A percentile compares a stretch with the other conserved stretches of the same genome.
These are phyloP conservation scores for Alternaria panax DNA, from an alignment of 2,329 filamentous ascomycete genomes.

Conservation along the genomic window DNA sequence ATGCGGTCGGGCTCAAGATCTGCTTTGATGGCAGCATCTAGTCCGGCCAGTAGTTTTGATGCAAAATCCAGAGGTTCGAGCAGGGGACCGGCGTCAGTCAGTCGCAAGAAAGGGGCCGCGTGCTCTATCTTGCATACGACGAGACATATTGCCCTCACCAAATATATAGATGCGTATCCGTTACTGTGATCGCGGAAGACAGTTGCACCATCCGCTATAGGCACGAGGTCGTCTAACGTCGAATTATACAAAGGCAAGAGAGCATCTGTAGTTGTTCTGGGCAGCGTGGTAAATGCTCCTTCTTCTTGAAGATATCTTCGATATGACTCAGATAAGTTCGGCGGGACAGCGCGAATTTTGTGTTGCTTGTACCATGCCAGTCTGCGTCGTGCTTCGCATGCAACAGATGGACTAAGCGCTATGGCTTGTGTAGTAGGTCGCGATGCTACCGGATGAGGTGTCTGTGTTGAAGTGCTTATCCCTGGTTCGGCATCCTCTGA, in stretches of 20 bases:
- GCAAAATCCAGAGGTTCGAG: constrained; percentile 1
- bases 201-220: background rate
- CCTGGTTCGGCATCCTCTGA: constrained; percentile 5
- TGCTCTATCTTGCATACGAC: constrained; percentile 5
- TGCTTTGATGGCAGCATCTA: constrained; percentile 10
- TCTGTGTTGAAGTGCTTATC: background rate
- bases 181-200: constrained; percentile 6
- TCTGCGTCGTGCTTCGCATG: constrained; percentile 1
- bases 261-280: constrained; percentile 2
- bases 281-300: constrained; percentile 1
- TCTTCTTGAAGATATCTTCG: constrained; percentile 7
- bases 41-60: constrained; percentile 3
- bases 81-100: background rate
- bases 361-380: constrained; percentile 9
- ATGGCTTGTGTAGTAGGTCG: background rate
- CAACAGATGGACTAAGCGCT: background rate
- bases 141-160: constrained; percentile 7
- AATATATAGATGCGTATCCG: background rate
- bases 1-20: constrained; percentile 7
- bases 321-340: constrained; percentile 1
- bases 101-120: background rate
- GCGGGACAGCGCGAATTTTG: background rate
- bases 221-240: constrained; percentile 2
- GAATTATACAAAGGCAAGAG: constrained; percentile 6
- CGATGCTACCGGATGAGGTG: background rate